These are phyloP conservation scores for Trichothecium sympodiale DNA, from an alignment of 2,329 filamentous ascomycete genomes.

Conservation along the genomic window DNA sequence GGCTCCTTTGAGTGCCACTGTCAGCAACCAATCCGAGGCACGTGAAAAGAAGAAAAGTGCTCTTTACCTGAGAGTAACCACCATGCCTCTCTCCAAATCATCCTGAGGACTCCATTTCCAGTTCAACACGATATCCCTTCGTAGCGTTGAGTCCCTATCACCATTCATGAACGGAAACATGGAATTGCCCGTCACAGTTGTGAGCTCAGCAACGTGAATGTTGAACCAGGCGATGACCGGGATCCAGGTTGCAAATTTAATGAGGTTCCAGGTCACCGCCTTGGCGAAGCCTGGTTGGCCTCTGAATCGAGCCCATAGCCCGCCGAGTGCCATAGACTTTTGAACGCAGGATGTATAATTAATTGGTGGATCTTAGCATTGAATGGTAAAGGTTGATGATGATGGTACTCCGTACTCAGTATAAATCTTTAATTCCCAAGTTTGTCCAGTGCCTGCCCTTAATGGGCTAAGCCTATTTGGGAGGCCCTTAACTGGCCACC, in stretches of 20 bases:
- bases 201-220: constrained; percentile 46
- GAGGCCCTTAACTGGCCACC: too few species aligned
- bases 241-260: constrained; percentile 48
- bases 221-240: constrained; percentile 53
- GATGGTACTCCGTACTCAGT: too few species aligned
- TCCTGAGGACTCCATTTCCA: constrained; percentile 47
- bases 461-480: too few species aligned
- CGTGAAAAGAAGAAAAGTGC: background rate
- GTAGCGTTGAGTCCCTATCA: constrained; percentile 44
- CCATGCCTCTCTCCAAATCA: constrained; percentile 57
- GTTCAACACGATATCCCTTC: constrained; percentile 45
- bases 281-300: constrained; percentile 12
- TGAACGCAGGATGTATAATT: too few species aligned
- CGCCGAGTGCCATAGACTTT: constrained; percentile 20
- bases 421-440: too few species aligned
- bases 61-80: constrained; percentile 57
- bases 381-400: too few species aligned
- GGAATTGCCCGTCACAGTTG: constrained; percentile 48
- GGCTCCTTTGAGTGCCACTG: constrained; percentile 41
- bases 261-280: constrained; percentile 32
- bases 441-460: too few species aligned
- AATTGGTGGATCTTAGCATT: background rate
- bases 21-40: constrained; percentile 1
- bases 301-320: constrained; percentile 23
- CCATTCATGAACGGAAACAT: constrained; percentile 73